These are phyloP conservation scores for Hexamita inflata DNA, from an alignment of 208 protist genomes.

Conservation along the genomic window DNA sequence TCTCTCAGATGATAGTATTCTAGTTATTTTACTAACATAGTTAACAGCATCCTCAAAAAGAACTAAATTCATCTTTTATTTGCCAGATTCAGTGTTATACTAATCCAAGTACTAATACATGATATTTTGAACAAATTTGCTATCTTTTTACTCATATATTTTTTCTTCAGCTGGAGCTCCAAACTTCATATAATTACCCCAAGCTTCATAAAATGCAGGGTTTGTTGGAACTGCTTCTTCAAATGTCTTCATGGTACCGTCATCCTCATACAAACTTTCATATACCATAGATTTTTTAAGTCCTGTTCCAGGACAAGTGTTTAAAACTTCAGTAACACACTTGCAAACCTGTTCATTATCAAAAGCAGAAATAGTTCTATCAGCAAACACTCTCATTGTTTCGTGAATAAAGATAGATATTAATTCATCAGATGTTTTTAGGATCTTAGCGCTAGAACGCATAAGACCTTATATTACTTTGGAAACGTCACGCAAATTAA, in stretches of 20 bases:
- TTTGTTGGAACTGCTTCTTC: neutral
- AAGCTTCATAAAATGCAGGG: constrained; percentile 52
- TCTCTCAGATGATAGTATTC: constrained; percentile 74
- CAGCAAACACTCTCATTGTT: constrained; percentile 16
- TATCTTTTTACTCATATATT: constrained; percentile 63
- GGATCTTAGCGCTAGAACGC: neutral
- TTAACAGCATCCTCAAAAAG: constrained; percentile 67
- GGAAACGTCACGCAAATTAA: constrained; percentile 87
- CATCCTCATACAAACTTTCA: constrained; percentile 16
- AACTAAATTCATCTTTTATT: constrained; percentile 71
- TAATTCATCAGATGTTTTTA: constrained; percentile 51
- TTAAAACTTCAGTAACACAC: neutral
- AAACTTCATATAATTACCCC: constrained; percentile 73
- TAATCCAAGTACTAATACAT: constrained; percentile 63
- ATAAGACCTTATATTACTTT: constrained; percentile 81
- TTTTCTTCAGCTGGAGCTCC: constrained; percentile 55
- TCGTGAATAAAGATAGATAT: constrained; percentile 37
- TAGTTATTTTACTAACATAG: constrained; percentile 77
- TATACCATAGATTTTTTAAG: neutral
- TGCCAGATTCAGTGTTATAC: constrained; percentile 66
- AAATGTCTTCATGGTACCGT: neutral
- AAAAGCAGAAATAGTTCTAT: neutral
- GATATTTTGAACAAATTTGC: constrained; percentile 50
- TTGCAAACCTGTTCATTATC: constrained; percentile 7
- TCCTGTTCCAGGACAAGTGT: neutral